Evolutionary conservation across 176 grass and related monocot genomes (phyloP), one percentile per base, ranked within the genome.

Genomic region (Juncus effusus): DNA sequence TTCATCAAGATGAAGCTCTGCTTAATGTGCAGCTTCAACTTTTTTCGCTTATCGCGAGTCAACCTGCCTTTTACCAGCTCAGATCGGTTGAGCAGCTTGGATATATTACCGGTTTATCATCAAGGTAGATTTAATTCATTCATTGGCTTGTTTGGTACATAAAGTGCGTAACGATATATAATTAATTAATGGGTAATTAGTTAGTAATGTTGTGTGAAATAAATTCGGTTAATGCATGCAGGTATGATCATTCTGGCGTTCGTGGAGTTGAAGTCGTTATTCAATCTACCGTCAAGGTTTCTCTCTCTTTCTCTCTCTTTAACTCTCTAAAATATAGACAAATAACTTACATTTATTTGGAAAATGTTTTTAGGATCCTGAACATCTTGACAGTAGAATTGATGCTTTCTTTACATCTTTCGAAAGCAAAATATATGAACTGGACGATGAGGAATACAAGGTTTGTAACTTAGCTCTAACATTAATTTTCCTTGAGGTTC

Each of bases 71-170:
- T 74, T 76, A 91, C 60, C 87, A 96, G 82, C 82, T 96, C 63
- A 73, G 87, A 54, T 83, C 92, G 9, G 75, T 96, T 59, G 92
- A 96, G 80, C 92, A 96, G 67, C 92, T 96, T 83, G 92, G 92
- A 41, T 96, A 96, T 62, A 88, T 88, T 81, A 65, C 75, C 44
- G 10, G 16, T 53, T 84, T 96, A 72, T 77, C 76, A 66, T 72
- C 77, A 70, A 96, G 92, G 92, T 96, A 86, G 39, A 10, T 9
- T 47, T 47, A 6, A 9, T 47, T 47, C 4, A 47, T 47, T 47
- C 44, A 6, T 8, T 61, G 7, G 57, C 57, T 14, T 61, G 14
- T 47, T 47, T 47, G 44, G 44, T 47, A 47, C 44, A 47, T 6
- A 47, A 47, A 47, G 2, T 47, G 0, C 44, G 9, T 63, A 10